Evolutionary conservation across 345 rosid genomes (phyloP), one percentile per base, ranked within the genome.

Genomic region (Salix arbutifolia): DNA sequence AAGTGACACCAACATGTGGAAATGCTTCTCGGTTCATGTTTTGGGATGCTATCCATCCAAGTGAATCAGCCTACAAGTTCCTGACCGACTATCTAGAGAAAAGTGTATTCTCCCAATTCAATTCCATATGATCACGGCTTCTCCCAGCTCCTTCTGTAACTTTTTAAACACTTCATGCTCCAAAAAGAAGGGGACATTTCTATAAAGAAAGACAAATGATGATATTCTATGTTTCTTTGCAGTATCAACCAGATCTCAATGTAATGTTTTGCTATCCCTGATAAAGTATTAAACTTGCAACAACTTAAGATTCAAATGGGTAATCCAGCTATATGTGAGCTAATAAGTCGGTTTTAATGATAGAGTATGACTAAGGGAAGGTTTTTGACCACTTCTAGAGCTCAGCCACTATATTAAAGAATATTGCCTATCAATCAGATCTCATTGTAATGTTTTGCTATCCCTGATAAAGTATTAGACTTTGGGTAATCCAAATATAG

Each of bases 21-120:
- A 28, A 44, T 33, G 16, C 60, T n/a, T 62, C 77, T 0, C 19
- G 69, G 46, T 73, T 50, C 62, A 9, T 79, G 44, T 78, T 73
- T 58, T 72, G 72, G 73, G 81, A 73, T 30, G 40, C 21, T 10
- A 67, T 78, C 60, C 81, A 73, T 73, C 81, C 73, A 37, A 75
- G 76, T 8, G 13, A 53, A 66, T 30, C 79, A 38, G 68, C 64
- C 37, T 75, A 76, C 52, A 31, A 13, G n/a, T 18, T 10, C 30
- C 77, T 79, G 1, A 46, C 76, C 26, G 35, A 73, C 8, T 28
- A 67, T 74, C 23, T 81, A 13, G 80, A 71, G 40, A 52, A 78
- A 48, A 58, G 71, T 16, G 40, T 83, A 26, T 9, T 73, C 30
- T 64, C 85, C 48, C 37, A 31, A 35, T 58, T 26, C 30, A 9